Base-by-base conservation (phyloP, 768 basidiomycete genomes). In the Ephemerocybe angulata region DNA sequence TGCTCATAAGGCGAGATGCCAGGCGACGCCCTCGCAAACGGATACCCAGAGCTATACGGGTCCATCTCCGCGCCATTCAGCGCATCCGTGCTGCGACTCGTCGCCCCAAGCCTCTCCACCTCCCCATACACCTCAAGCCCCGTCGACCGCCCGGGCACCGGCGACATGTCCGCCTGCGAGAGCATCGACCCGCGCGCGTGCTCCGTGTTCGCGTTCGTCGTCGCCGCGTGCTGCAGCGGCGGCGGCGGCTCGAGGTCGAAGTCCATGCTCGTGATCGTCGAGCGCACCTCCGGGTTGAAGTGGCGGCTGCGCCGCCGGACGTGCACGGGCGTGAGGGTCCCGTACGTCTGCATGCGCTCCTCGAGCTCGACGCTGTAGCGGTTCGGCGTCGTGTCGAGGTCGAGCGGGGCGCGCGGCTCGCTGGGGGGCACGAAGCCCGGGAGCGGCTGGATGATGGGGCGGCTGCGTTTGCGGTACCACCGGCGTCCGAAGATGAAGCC, bases 301-400 rank as follows among this genome's bases (percentile, higher is more conserved):
- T 13, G 13, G 10, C 48, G n/a, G 21, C 48, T 50, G 7, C 25
- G 12, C 30, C 30, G 13, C 19, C 31, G 48, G 8, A 47, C n/a
- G 42, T 47, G 46, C 25, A 24, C 15, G 4, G 48, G 31, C 4
- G 31, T 22, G 4, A 19, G n/a, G 46, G 31, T 17, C 17, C 38
- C 38, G 38, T 41, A 41, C 38, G 15, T 13, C 33, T 41, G 38
- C 38, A 41, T 41, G 11, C 48, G 48, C 29, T 50, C 48, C 21
- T 50, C 48, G 30, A 50, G 48, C 19, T 50, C 48, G 1, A 50
- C 48, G 31, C 48, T 50, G 29, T 50, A 50, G 30, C 48, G 48
- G 11, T 29, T 33, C n/a, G 48, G 48, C 8, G 27, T 22, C 12
- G 29, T 33, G 19, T 50, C 48, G 48, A 50, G 8, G 30, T 50